These are phyloP conservation scores for Colletotrichum truncatum DNA, from an alignment of 2,329 filamentous ascomycete genomes.

Conservation along the genomic window DNA sequence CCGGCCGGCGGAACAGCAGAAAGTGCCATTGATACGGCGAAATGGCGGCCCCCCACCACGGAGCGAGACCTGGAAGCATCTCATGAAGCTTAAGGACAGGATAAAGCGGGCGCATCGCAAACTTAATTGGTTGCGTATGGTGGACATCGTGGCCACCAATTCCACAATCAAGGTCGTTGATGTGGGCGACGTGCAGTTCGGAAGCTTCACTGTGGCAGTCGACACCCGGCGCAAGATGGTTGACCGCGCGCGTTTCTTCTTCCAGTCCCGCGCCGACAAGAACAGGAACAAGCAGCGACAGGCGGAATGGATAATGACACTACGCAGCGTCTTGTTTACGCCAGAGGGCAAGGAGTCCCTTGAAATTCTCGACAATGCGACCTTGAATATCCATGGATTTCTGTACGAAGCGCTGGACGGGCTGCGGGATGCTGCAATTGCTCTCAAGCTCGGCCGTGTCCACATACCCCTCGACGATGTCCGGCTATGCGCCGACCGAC, in stretches of 20 bases:
- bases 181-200: conserved; percentile 86
- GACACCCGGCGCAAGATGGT: conserved; percentile 93
- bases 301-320: conserved; percentile 92
- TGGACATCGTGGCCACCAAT: conserved; percentile 87
- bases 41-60: conserved; percentile 50
- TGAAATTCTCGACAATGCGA: conserved; percentile 88
- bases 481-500: conserved; percentile 66
- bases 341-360: conserved; percentile 84
- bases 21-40: conserved; percentile 35
- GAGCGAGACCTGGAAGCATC: conserved; percentile 81
- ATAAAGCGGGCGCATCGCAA: conserved; percentile 88
- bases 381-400: conserved; percentile 90
- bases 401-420: conserved; percentile 87
- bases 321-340: conserved; percentile 89
- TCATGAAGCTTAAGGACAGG: conserved; percentile 82
- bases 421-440: conserved; percentile 87
- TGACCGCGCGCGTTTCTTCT: conserved; percentile 88
- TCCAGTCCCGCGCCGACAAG: conserved; percentile 74
- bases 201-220: conserved; percentile 84
- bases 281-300: conserved; percentile 68
- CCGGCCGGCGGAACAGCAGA: conserved; percentile 12
- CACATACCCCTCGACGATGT: conserved; percentile 93
- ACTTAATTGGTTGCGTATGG: conserved; percentile 87
- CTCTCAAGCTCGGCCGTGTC: conserved; percentile 88
- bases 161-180: conserved; percentile 80